Base-by-base conservation (phyloP, 768 basidiomycete genomes). In the Crassisporium funariophilum region DNA sequence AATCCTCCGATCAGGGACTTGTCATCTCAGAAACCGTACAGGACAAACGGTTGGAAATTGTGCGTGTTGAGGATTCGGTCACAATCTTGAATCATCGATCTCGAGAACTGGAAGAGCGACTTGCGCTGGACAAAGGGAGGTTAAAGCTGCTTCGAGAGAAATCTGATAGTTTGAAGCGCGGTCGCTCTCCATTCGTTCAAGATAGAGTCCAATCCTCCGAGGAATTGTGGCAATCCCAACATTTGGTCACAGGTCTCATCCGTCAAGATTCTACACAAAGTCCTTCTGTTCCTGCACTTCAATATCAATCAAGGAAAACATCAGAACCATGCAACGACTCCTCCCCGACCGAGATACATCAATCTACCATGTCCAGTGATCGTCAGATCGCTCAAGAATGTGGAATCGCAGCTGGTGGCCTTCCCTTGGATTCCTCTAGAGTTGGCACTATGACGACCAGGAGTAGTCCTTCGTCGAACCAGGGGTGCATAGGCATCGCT, bases 61-160 rank as follows among this genome's bases (percentile, higher is more conserved):
- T 78, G 54, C 64, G 62, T n/a, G 66, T 83, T 19, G 88, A 93
- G 62, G 87, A 88, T 41, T 73, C 82, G 12, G 72, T 90, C 15
- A 67, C 74, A 36, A 74, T 79, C 8, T 72, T 90, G 25, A 83
- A 77, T 59, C 72, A 74, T 25, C 82, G 85, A 40, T 82, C 86
- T 35, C 78, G 81, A 51, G 87, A 86, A 57, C 68, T 93, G 46
- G 91, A 94, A 65, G 84, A 84, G 38, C 78, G 71, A 56, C 74
- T 93, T 25, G 73, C 78, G 23, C 73, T 77, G 47, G 82, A 83
- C 65, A 83, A 76, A 66, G 80, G 80, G 53, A 74, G 74, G 44
- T 67, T 94, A 46, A 73, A 67, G 52, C 61, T 65, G n/a, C 73
- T 81, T 27, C 81, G 80, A 55, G 82, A 83, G 53, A 78, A 74